A percentile compares a stretch with the other conserved stretches of the same genome.
These are phyloP conservation scores for Yamadazyma laniorum DNA, from an alignment of 805 yeast species.

Conservation along the genomic window DNA sequence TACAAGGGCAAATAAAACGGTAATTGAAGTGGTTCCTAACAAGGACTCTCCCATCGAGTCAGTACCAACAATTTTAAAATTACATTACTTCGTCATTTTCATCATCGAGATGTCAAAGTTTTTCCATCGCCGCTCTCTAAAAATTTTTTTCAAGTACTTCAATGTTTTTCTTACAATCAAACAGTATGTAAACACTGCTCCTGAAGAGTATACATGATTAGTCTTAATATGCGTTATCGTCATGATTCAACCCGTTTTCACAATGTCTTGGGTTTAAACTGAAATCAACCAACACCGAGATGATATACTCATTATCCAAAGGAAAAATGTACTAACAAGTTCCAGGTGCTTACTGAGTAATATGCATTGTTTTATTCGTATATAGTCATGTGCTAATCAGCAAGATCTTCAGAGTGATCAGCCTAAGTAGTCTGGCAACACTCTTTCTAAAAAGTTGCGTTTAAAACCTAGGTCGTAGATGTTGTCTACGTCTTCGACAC, in stretches of 20 bases:
- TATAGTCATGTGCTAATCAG: too few relatives aligned
- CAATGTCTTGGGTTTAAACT: slow-evolving; percentile 36
- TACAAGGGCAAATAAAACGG: neutral
- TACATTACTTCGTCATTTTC: too few relatives aligned
- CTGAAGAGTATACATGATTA: slow-evolving; percentile 23
- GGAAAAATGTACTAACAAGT: neutral
- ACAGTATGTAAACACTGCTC: slow-evolving; percentile 2
- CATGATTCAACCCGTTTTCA: slow-evolving; percentile 37
- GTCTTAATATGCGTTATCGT: slow-evolving; percentile 45
- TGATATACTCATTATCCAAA: slow-evolving; percentile 23
- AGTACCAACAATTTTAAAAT: too few relatives aligned
- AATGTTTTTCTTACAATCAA: neutral
- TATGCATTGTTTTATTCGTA: too few relatives aligned
- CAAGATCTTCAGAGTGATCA: too few relatives aligned
- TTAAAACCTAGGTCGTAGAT: slow-evolving; percentile 51
- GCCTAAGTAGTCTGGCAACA: slow-evolving; percentile 1
- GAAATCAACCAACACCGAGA: slow-evolving; percentile 47
- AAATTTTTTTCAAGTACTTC: neutral
- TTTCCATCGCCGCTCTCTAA: too few relatives aligned
- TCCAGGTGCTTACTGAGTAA: too few relatives aligned
- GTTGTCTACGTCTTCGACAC: slow-evolving; percentile 24
- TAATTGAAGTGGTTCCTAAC: too few relatives aligned
- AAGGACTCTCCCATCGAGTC: too few relatives aligned
- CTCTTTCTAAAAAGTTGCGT: slow-evolving; percentile 31
- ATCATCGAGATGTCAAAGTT: too few relatives aligned